Evolutionary conservation across 805 yeast species (phyloP).

Genomic region (Cyberlindnera mrakii): DNA sequence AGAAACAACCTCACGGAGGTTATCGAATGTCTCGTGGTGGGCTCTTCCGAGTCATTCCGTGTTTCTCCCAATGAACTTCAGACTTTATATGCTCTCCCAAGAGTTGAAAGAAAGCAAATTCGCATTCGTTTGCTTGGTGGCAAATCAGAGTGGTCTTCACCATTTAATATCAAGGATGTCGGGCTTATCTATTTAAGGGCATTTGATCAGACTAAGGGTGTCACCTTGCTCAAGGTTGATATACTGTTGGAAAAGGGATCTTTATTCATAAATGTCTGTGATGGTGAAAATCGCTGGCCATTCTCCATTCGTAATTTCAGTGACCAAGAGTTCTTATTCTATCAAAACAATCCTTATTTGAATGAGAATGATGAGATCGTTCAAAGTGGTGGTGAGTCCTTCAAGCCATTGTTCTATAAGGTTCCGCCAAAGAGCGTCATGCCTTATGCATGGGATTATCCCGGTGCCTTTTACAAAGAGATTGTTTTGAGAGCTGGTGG

Average conservation of each 20-base stretch:
- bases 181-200: slow-evolving; percentile 78
- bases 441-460: slow-evolving; percentile 98
- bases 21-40: slow-evolving; percentile 61
- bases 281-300: slow-evolving; percentile 85
- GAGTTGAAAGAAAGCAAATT: slow-evolving; percentile 52
- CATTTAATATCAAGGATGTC: slow-evolving; percentile 76
- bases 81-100: slow-evolving; percentile 63
- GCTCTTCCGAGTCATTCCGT: slow-evolving; percentile 46
- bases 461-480: slow-evolving; percentile 83
- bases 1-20: slow-evolving; percentile 53
- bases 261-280: slow-evolving; percentile 65
- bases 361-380: slow-evolving; percentile 60
- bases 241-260: slow-evolving; percentile 77
- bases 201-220: slow-evolving; percentile 56
- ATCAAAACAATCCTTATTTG: slow-evolving; percentile 72
- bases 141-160: slow-evolving; percentile 74
- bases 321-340: slow-evolving; percentile 77
- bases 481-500: slow-evolving; percentile 67
- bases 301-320: slow-evolving; percentile 86
- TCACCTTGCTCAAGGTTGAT: slow-evolving; percentile 64
- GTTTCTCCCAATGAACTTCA: slow-evolving; percentile 40
- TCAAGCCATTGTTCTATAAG: slow-evolving; percentile 72
- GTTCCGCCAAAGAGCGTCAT: slow-evolving; percentile 88
- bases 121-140: slow-evolving; percentile 51
- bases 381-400: slow-evolving; percentile 43